Conservation (phyloP, 306 rosid species). For the Biancaea sappan region DNA sequence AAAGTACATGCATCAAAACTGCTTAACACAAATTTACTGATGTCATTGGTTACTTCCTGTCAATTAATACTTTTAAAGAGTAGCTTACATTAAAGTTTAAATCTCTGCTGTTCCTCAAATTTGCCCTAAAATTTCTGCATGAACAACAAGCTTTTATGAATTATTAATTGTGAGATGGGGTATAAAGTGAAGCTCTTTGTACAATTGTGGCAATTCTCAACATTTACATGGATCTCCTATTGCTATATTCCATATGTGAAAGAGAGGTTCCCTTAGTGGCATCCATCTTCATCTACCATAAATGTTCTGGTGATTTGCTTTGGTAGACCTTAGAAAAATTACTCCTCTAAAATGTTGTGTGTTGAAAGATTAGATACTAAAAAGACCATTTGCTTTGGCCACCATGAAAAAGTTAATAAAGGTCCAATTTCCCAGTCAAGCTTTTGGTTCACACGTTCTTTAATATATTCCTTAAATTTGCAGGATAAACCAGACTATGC, state of each 20-base stretch:
- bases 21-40: neutral
- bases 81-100: no score
- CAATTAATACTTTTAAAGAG: neutral
- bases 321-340: neutral
- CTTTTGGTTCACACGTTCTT: constrained; percentile 29
- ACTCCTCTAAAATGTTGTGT: neutral
- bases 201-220: neutral
- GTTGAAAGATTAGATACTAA: neutral
- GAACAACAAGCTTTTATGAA: neutral
- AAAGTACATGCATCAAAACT: neutral
- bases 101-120: neutral
- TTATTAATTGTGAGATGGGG: neutral
- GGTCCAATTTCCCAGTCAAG: neutral
- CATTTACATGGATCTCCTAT: neutral
- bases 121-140: neutral
- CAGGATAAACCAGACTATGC: constrained; percentile 92
- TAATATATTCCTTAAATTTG: constrained; percentile 35
- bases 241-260: neutral
- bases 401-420: neutral
- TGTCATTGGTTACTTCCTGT: neutral
- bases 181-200: neutral
- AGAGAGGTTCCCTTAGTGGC: neutral
- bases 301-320: neutral
- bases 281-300: neutral
- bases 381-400: neutral